Base-by-base conservation (phyloP, 108 stramenopile species). In the Fragilariopsis cylindrus region DNA sequence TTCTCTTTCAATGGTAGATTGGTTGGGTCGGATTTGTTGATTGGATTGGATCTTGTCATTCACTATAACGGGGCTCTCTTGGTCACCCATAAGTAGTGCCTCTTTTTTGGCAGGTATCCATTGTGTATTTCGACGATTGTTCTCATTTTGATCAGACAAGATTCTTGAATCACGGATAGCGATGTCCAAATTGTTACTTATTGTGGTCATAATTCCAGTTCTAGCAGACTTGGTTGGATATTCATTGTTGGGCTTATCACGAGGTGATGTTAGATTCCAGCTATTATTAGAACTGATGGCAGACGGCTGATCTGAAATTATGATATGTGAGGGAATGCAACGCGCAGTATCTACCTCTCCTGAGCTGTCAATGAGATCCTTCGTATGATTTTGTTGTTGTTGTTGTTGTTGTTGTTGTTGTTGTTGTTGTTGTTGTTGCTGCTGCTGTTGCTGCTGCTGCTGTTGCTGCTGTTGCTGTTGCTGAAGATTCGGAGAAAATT, bases 201-300 rank as follows among this genome's bases (percentile, higher is more conserved):
- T 43, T 63, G 19, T 63, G 7, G 43, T 45, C 19, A 63, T 43
- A 45, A 63, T 43, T n/a, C 15, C 55, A 11, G 16, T 56, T n/a
- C 18, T 19, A 56, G 55, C 55, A 19, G 55, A 9, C 55, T 56
- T 21, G 21, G 58, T 39, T 60, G 58, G 58, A 21, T 60, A 4
- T 5, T 60, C 42, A 63, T 43, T n/a, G 30, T 30, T 30, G 46
- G 43, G 8, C 9, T 45, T 43, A 40, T 63, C 49, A 19, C 48
- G 67, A 7, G 67, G 48, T n/a, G 67, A 68, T 5, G 45, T n/a
- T n/a, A 68, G 67, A n/a, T 19, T 68, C 67, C 67, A 68, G n/a
- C 49, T 68, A 68, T 68, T 39, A 21, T 4, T n/a, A 6, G 67
- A 50, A 50, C 67, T 68, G 0, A 68, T 39, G 18, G 5, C 67